Base-by-base conservation (phyloP, 2,329 filamentous ascomycete species). In the Podosphaera xanthii region DNA sequence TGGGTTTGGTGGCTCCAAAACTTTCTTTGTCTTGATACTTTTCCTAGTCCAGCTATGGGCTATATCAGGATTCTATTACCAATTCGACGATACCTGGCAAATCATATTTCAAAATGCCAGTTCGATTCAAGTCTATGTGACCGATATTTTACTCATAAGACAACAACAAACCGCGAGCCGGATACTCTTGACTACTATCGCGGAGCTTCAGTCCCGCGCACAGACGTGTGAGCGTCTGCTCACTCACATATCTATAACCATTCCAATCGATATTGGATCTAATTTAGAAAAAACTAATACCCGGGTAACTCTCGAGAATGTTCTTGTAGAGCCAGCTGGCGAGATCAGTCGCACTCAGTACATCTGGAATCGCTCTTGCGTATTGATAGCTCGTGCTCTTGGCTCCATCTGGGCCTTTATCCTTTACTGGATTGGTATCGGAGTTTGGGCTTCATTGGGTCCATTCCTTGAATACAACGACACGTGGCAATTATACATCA, bases 401-500 rank as follows among this genome's bases (percentile, higher is more conserved):
- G 71, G 70, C 6, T 70, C 69, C 49, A 61, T 71, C 9, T 64
- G 60, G 6, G 64, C 69, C 0, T 63, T 70, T 36, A 61, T 65
- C 52, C 59, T 71, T 31, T 72, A 70, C 67, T 71, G 69, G 69
- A 62, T 64, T 7, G 67, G 70, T 50, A 70, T 72, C 58, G 52
- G 67, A 54, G 62, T 68, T 38, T 72, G 71, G 71, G 60, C 70
- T 8, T 67, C 64, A 38, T 67, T 69, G 14, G 71, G 71, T 1
- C 61, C 65, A 2, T 63, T 62, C 9, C 63, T 65, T 38, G 35
- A 64, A 36, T 72, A 66, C 60, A 67, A 65, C 49, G 64, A 71
- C 61, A 65, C 65, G 5, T 72, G 71, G 71, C 71, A 72, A 64
- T 66, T 72, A 10, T 70, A 72, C 62, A 70, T 73, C 65, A 73